Conservation (phyloP, 305 asterid species). For the Fraxinus albicans region DNA sequence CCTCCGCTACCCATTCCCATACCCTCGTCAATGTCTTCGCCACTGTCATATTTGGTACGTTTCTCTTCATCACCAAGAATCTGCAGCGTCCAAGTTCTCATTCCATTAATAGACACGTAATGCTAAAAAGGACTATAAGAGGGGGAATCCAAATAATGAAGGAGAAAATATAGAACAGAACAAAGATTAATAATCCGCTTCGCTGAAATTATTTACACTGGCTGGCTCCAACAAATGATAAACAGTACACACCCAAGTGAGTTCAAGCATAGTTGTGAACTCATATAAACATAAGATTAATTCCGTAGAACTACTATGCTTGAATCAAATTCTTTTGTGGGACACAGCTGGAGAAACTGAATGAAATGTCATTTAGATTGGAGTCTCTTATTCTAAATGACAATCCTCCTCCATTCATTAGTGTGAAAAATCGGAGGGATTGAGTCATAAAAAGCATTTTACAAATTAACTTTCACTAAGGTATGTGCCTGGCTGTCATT, state of each 20-base stretch:
- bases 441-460: background rate
- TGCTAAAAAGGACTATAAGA: background rate
- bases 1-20: constrained; percentile 2
- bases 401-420: background rate
- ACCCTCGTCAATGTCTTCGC: background rate
- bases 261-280: background rate
- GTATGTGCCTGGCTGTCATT: background rate
- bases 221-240: background rate
- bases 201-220: background rate
- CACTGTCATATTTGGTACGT: constrained; percentile 2
- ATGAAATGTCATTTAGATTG: background rate
- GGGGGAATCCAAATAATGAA: background rate
- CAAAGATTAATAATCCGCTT: background rate
- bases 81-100: constrained; percentile 4
- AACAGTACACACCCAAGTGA: background rate
- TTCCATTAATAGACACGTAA: background rate
- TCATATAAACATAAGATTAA: background rate
- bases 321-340: background rate
- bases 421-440: background rate
- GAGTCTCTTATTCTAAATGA: background rate
- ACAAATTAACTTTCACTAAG: background rate
- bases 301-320: background rate
- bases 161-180: background rate
- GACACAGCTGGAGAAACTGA: background rate
- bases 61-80: background rate